Percentiles rank a stretch among this genome's conserved stretches.
Conservation (phyloP, 371 early-diverging fungal genomes). For the Syncephalastrum racemosum region DNA sequence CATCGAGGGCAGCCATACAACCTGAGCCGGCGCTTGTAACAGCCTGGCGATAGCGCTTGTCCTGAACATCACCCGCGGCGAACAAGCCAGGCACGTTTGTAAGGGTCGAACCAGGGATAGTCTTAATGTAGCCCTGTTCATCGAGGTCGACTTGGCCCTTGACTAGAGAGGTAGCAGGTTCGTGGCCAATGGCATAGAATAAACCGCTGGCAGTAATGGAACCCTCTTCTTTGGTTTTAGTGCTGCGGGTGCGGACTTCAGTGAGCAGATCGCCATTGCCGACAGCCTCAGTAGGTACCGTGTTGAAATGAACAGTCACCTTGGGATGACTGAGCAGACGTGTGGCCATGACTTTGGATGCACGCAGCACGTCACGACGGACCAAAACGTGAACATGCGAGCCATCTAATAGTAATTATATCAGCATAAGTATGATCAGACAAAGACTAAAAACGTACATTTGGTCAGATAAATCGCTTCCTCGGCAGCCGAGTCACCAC, state of each 20-base stretch:
- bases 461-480: constrained; percentile 97
- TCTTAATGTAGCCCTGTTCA: constrained; percentile 88
- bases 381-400: constrained; percentile 93
- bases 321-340: constrained; percentile 86
- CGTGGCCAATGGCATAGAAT: constrained; percentile 99
- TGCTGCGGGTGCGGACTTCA: constrained; percentile 72
- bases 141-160: constrained; percentile 76
- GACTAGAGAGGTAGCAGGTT: constrained; percentile 86
- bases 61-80: constrained; percentile 99
- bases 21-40: constrained; percentile 76
- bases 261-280: constrained; percentile 83
- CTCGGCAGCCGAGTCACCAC: constrained; percentile 99
- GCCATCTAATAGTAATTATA: constrained; percentile 51
- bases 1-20: constrained; percentile 96
- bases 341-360: constrained; percentile 94
- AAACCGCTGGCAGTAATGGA: constrained; percentile 84
- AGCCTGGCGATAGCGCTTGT: constrained; percentile 90
- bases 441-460: constrained; percentile 32
- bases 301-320: constrained; percentile 92
- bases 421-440: neutral
- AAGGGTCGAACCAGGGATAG: constrained; percentile 76
- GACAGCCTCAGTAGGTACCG: constrained; percentile 77
- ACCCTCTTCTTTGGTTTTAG: constrained; percentile 64
- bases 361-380: constrained; percentile 95
- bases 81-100: constrained; percentile 93